phyloP scores from a whole-genome alignment of 805 yeast species.

The Lachancea lanzarotensis region DNA sequence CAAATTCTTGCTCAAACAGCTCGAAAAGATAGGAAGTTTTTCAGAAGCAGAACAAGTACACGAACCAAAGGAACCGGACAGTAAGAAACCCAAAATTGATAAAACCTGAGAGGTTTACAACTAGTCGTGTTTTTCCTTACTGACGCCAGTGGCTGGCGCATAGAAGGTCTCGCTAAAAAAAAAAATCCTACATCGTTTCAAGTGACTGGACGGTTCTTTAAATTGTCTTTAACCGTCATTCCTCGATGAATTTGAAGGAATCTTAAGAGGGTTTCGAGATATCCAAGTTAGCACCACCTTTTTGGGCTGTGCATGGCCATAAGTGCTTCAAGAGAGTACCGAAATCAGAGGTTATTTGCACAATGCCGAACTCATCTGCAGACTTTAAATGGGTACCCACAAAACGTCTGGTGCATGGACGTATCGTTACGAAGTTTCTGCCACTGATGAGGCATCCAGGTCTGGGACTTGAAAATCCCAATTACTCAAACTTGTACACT shows the following conservation, averaged over 20 bases:
- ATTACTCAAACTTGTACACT: constrained; percentile 51
- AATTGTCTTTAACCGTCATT: background rate
- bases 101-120: background rate
- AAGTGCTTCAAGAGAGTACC: too few species aligned
- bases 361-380: constrained; percentile 3
- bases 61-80: background rate
- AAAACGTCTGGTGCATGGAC: constrained; percentile 39
- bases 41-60: background rate
- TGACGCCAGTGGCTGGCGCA: too few species aligned
- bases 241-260: background rate
- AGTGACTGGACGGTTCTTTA: background rate
- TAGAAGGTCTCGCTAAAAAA: too few species aligned
- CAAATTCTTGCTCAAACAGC: constrained; percentile 47
- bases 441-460: constrained; percentile 38
- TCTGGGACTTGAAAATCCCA: constrained; percentile 28
- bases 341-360: too few species aligned
- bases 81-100: background rate
- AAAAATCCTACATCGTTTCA: too few species aligned
- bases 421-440: constrained; percentile 39
- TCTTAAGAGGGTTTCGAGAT: background rate
- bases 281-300: background rate
- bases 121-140: too few species aligned
- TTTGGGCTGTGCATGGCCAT: too few species aligned
- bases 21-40: constrained; percentile 23
- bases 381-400: constrained; percentile 41